Percentiles rank a stretch among this genome's conserved stretches.
phyloP scores from a whole-genome alignment of 257 asterid species.

The Prunella vulgaris region DNA sequence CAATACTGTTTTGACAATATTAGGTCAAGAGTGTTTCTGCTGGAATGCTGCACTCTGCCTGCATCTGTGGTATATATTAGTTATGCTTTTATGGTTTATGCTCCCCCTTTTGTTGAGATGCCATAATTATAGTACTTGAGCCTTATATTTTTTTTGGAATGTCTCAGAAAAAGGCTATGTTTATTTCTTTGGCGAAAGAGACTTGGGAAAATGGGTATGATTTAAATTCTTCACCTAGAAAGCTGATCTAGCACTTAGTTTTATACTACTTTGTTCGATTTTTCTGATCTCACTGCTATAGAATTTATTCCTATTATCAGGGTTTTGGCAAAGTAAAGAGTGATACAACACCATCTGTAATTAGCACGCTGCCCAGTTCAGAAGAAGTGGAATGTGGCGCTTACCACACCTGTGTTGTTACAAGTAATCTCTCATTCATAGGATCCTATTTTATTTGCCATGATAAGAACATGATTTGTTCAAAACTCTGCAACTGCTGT shows the following conservation, averaged over 20 bases:
- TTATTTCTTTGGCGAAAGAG: slow-evolving; percentile 80
- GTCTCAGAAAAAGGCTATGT: slow-evolving; percentile 70
- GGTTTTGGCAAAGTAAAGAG: slow-evolving; percentile 65
- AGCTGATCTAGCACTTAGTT: slow-evolving; percentile 6
- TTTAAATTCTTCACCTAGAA: slow-evolving; percentile 12
- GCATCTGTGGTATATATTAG: slow-evolving; percentile 63
- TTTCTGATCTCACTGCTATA: slow-evolving; percentile 13
- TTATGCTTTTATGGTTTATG: slow-evolving; percentile 15
- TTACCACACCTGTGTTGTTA: slow-evolving; percentile 83
- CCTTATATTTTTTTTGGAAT: slow-evolving; percentile 23
- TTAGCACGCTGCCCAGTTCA: slow-evolving; percentile 54
- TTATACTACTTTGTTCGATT: background rate
- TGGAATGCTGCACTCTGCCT: slow-evolving; percentile 96
- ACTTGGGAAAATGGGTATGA: slow-evolving; percentile 68
- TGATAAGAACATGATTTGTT: slow-evolving; percentile 4
- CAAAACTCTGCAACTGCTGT: slow-evolving; percentile 4
- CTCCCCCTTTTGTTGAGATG: background rate
- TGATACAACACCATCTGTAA: slow-evolving; percentile 49
- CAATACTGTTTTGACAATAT: slow-evolving; percentile 23
- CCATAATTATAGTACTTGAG: slow-evolving; percentile 13
- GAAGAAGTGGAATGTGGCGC: slow-evolving; percentile 89
- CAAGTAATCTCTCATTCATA: slow-evolving; percentile 46
- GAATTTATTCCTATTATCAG: slow-evolving; percentile 33
- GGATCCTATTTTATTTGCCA: slow-evolving; percentile 7
- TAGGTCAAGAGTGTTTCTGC: slow-evolving; percentile 81